Base-by-base conservation (phyloP, 1,284 basidiomycete genomes). In the Xanthoconium separans region DNA sequence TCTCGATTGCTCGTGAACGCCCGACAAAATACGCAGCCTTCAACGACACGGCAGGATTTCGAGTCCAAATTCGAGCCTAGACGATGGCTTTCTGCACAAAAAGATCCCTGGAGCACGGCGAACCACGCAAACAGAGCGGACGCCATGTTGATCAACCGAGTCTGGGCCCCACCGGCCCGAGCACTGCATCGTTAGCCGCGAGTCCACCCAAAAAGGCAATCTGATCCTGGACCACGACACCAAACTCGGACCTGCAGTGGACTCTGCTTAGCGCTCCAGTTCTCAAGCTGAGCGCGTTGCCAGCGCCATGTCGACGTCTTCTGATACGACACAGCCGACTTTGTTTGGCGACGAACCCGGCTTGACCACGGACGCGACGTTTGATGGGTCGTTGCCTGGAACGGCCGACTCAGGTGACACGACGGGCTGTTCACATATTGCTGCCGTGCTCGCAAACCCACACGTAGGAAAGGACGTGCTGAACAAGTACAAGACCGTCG, bases 401-500 rank as follows among this genome's bases (percentile, higher is more conserved):
- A 45, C 47, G 12, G 41, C 44, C 13, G 64, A 64, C 15, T 33
- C 42, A 4, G 24, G 22, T n/a, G 67, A 54, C 18, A 13, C 47
- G 9, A 29, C 44, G 4, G 50, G 55, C 11, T 68, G 66, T 34
- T 24, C 56, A 1, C 70, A 68, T 40, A 42, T 71, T 34, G 2
- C 49, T 6, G 40, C 63, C 5, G 29, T 63, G 34, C 61, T 76
- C 27, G 60, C 62, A 18, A 68, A 74, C 33, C 57, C 65, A 4
- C 56, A 64, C 5, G 61, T 65, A 20, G 57, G 62, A 24, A 55
- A 58, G 13, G 56, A 56, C 6, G 44, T 74, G 33, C 53, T 75
- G 44, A 60, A 64, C 53, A 75, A 72, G 61, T 78, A 72, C 61
- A 75, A 68, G 59, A 63, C 59, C 11, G 70, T 72, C 4, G 68